Conservation (phyloP, 2,329 filamentous ascomycete genomes). For the Juglanconis oblonga region DNA sequence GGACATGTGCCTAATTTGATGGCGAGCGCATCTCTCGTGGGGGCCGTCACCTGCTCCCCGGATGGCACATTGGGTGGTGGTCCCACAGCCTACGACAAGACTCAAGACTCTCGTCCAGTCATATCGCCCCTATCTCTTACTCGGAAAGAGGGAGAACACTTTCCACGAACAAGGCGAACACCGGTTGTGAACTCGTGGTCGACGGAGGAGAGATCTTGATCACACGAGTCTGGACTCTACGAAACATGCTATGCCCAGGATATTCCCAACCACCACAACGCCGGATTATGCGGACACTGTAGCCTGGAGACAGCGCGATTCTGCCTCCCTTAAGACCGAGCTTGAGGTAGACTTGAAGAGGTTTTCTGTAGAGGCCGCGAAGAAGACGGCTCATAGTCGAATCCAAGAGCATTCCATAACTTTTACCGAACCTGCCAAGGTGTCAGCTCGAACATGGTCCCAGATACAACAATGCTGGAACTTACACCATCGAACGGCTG, state of each 20-base stretch:
- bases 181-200: neutral
- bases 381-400: constrained; percentile 7
- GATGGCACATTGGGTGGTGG: no score
- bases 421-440: constrained; percentile 21
- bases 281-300: constrained; percentile 8
- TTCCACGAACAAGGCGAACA: neutral
- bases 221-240: neutral
- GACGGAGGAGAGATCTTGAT: neutral
- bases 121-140: neutral
- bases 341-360: neutral
- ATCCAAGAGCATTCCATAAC: constrained; percentile 23
- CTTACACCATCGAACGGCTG: constrained; percentile 50
- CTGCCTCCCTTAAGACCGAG: neutral
- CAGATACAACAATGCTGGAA: constrained; percentile 1
- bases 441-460: neutral
- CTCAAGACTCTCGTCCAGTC: no score
- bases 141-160: neutral
- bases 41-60: no score
- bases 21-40: no score
- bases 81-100: no score
- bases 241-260: constrained; percentile 9
- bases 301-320: neutral
- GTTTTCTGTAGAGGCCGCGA: neutral
- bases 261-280: constrained; percentile 14
- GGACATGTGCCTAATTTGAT: no score